phyloP scores from a whole-genome alignment of 2,329 filamentous ascomycete species.

The Diaporthe citri region DNA sequence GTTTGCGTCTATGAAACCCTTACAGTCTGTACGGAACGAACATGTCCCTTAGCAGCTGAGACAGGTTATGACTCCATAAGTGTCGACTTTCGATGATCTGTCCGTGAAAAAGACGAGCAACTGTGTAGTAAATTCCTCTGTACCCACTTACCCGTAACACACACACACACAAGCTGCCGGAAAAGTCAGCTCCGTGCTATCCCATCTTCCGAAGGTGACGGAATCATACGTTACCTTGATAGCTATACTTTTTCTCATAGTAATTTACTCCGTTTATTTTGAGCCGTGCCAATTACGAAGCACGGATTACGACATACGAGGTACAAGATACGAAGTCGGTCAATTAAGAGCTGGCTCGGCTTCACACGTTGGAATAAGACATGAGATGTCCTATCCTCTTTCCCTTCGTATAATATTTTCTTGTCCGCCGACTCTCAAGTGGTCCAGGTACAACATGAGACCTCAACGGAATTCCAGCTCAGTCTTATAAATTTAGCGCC shows the following conservation, averaged over 20 bases:
- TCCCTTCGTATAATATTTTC: background rate
- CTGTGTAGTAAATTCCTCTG: background rate
- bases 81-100: background rate
- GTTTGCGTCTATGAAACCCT: background rate
- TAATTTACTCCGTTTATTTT: too few species aligned
- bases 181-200: background rate
- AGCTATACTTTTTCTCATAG: too few species aligned
- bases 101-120: background rate
- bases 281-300: background rate
- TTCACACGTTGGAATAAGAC: background rate
- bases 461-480: too few species aligned
- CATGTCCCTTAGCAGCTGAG: background rate
- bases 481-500: background rate
- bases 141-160: background rate
- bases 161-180: background rate
- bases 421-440: background rate
- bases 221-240: background rate
- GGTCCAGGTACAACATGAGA: rapidly evolving
- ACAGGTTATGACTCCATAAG: too few species aligned
- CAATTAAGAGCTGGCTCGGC: background rate
- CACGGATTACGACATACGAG: background rate
- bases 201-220: background rate
- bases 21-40: rapidly evolving
- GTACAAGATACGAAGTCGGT: background rate
- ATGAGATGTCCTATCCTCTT: background rate